Evolutionary conservation across 1,284 basidiomycete species (phyloP).

Genomic region (Pseudozyma thailandica): DNA sequence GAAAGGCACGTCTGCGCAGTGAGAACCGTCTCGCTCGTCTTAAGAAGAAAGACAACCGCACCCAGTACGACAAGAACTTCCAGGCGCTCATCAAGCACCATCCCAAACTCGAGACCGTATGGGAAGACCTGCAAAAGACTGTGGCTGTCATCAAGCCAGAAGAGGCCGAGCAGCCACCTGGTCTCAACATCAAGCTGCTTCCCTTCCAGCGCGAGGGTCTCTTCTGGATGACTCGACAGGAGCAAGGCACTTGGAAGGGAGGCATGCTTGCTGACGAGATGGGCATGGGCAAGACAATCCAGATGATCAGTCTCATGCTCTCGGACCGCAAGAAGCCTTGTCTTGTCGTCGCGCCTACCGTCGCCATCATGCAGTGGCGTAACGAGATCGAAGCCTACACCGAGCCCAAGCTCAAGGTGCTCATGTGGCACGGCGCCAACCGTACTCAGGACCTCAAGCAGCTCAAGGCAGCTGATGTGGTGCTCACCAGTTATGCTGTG

Average conservation of each 20-base stretch:
- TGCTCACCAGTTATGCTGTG: constrained; percentile 74
- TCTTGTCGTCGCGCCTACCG: constrained; percentile 87
- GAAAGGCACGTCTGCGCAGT: constrained; percentile 39
- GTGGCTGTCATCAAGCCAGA: constrained; percentile 73
- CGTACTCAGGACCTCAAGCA: constrained; percentile 74
- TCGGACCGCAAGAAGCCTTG: constrained; percentile 83
- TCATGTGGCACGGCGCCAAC: constrained; percentile 87
- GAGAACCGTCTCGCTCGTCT: constrained; percentile 42
- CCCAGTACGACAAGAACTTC: constrained; percentile 41
- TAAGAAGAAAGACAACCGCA: constrained; percentile 37
- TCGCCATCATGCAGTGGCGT: constrained; percentile 98
- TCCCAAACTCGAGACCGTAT: constrained; percentile 81
- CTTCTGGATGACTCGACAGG: constrained; percentile 95
- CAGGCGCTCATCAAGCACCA: constrained; percentile 66
- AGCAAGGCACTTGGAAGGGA: constrained; percentile 85
- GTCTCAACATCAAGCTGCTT: constrained; percentile 73
- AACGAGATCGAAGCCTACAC: constrained; percentile 82
- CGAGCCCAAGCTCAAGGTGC: constrained; percentile 72
- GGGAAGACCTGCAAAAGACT: constrained; percentile 80
- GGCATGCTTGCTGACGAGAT: constrained; percentile 91
- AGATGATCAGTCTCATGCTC: constrained; percentile 90
- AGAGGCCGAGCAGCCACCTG: constrained; percentile 76
- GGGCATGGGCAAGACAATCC: constrained; percentile 98
- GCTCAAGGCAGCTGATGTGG: constrained; percentile 87
- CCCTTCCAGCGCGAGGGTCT: constrained; percentile 89